These are phyloP conservation scores for Yamadazyma olivae DNA, from an alignment of 805 yeast genomes.

Conservation along the genomic window DNA sequence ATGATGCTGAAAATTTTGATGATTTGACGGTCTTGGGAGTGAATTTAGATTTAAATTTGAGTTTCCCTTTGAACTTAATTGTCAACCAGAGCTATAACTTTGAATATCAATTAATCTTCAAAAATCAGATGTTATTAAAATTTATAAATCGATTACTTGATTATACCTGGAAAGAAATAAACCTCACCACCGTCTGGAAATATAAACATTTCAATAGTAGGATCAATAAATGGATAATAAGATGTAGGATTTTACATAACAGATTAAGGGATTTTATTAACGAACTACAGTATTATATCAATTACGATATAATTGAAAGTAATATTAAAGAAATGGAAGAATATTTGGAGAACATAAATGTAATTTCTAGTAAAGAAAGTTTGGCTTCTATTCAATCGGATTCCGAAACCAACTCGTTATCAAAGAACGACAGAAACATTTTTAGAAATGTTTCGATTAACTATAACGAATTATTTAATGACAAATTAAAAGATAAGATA, in stretches of 20 bases:
- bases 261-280: conserved; percentile 57
- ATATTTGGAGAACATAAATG: conserved; percentile 12
- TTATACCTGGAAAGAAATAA: conserved; percentile 70
- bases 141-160: conserved; percentile 59
- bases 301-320: conserved; percentile 56
- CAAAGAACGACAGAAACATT: background rate
- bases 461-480: conserved; percentile 19
- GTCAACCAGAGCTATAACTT: conserved; percentile 65
- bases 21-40: conserved; percentile 49
- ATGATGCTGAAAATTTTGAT: conserved; percentile 20
- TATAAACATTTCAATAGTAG: conserved; percentile 40
- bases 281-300: conserved; percentile 53
- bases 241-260: conserved; percentile 53
- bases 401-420: background rate
- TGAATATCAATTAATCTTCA: conserved; percentile 77
- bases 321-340: conserved; percentile 46
- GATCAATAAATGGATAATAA: conserved; percentile 51
- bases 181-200: conserved; percentile 65
- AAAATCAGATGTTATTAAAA: conserved; percentile 65
- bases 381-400: background rate
- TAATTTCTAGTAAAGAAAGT: background rate
- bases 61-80: conserved; percentile 83
- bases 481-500: conserved; percentile 6
- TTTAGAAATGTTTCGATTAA: conserved; percentile 4
- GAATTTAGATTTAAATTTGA: conserved; percentile 59